Evolutionary conservation across 75 land plant genomes (phyloP).

Genomic region (Picea glauca): DNA sequence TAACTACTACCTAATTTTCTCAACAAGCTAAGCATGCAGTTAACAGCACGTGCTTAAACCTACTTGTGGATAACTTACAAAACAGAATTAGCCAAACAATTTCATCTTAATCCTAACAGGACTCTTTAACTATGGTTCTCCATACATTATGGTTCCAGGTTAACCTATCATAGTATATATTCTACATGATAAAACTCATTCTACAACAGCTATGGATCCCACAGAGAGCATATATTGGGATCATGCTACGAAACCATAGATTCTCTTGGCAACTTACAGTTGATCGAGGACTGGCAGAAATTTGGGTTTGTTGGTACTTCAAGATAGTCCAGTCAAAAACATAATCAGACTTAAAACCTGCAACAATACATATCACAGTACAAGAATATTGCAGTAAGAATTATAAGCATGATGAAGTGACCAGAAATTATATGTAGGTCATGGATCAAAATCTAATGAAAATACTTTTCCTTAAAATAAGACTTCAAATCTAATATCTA

Average conservation of each 20-base stretch:
- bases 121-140: background rate
- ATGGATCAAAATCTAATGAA: background rate
- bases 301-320: constrained; percentile 87
- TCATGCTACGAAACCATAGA: background rate
- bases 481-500: background rate
- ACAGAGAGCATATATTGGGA: background rate
- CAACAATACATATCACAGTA: constrained; percentile 6
- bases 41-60: background rate
- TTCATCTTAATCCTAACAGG: background rate
- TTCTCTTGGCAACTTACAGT: constrained; percentile 38
- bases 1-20: background rate
- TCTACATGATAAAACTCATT: background rate
- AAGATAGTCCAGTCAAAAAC: constrained; percentile 89
- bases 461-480: background rate
- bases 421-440: background rate
- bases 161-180: background rate
- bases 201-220: background rate
- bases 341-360: constrained; percentile 86
- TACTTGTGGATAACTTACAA: background rate
- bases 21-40: background rate
- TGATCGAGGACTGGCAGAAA: constrained; percentile 46
- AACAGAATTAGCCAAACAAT: background rate
- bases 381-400: background rate
- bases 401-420: background rate
- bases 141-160: too few species aligned